These are phyloP conservation scores for Acanthamoeba lenticulata DNA, from an alignment of 208 protist genomes.

Conservation along the genomic window DNA sequence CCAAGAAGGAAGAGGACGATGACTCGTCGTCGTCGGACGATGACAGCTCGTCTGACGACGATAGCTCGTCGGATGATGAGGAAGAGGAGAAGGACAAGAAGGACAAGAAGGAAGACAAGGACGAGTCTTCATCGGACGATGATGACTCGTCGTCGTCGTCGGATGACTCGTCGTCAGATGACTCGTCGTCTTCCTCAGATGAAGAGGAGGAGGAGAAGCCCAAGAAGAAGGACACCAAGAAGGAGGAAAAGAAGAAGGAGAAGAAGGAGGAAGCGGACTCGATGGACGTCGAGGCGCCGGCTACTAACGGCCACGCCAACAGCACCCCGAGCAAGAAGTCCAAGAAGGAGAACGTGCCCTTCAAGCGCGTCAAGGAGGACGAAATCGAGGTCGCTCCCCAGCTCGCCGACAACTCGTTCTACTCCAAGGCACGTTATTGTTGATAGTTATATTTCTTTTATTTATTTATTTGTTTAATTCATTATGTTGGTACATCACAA, in stretches of 20 bases:
- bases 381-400: slow-evolving; percentile 44
- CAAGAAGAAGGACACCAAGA: slow-evolving; percentile 5
- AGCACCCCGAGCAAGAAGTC: neutral
- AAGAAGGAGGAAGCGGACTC: slow-evolving; percentile 47
- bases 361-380: slow-evolving; percentile 62
- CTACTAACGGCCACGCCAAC: neutral
- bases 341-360: slow-evolving; percentile 65
- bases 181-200: neutral
- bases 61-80: neutral
- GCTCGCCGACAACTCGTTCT: slow-evolving; percentile 79
- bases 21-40: neutral
- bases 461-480: no score
- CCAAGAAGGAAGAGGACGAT: neutral
- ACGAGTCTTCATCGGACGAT: neutral
- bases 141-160: slow-evolving; percentile 31
- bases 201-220: neutral
- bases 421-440: slow-evolving; percentile 57
- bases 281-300: slow-evolving; percentile 40
- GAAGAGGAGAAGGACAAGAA: slow-evolving; percentile 57
- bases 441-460: neutral
- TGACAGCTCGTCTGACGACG: neutral
- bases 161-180: neutral
- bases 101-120: slow-evolving; percentile 15
- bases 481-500: no score
- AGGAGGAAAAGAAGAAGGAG: slow-evolving; percentile 9